A percentile compares a stretch with the other conserved stretches of the same genome.
These are phyloP conservation scores for Aspergillus fumigatus DNA, from an alignment of 2,329 filamentous ascomycete species.

Conservation along the genomic window DNA sequence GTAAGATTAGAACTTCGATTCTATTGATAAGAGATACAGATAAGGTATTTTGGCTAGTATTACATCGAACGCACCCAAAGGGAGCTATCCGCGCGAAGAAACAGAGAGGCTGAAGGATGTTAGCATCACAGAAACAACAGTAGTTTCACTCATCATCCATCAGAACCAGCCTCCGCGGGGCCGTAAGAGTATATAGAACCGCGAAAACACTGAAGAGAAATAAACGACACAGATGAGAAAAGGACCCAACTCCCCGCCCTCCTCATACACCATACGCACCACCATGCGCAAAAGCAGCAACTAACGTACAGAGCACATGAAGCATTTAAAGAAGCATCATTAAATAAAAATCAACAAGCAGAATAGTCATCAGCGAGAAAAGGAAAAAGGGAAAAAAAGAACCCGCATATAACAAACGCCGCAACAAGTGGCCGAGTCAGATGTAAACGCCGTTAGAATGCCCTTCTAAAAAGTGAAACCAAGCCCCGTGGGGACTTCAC, in stretches of 20 bases:
- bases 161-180: constrained; percentile 11
- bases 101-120: neutral
- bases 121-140: constrained; percentile 1
- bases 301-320: constrained; percentile 1
- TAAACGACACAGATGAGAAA: constrained; percentile 13
- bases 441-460: neutral
- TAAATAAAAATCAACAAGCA: constrained; percentile 7
- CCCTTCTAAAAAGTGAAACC: neutral
- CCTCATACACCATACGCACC: constrained; percentile 19
- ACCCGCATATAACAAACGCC: constrained; percentile 2
- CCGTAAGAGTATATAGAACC: constrained; percentile 6
- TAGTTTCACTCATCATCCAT: constrained; percentile 7
- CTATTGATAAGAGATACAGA: constrained; percentile 16
- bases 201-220: constrained; percentile 11
- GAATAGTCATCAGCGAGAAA: constrained; percentile 3
- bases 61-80: constrained; percentile 20
- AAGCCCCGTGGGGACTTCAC: neutral
- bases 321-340: constrained; percentile 5
- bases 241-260: constrained; percentile 14
- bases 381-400: neutral
- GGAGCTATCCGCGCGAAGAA: neutral
- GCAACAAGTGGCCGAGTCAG: neutral
- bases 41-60: constrained; percentile 25
- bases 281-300: constrained; percentile 7
- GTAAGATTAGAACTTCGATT: constrained; percentile 5